Evolutionary conservation across 2,329 filamentous ascomycete species (phyloP), one percentile per base, ranked within the genome.

Genomic region (Clonostachys rosea): DNA sequence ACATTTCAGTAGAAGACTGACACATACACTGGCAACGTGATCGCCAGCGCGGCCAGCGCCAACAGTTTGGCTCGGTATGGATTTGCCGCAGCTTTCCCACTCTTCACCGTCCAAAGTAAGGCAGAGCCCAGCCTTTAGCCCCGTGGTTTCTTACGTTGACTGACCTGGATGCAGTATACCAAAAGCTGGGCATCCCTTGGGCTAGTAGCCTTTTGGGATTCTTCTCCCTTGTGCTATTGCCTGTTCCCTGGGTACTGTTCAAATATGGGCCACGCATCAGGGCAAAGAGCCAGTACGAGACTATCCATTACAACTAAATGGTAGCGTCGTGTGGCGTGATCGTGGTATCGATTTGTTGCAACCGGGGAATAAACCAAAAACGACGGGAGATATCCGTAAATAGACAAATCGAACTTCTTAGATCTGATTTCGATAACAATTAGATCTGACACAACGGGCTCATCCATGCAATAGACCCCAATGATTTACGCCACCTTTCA

Each of bases 91-190:
- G 74, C 69, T 0, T 85, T 86, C 46, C 82, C 82, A 0, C 58
- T 86, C 0, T 85, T 85, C 51, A 76, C 78, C 0, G 62, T 84
- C 1, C 78, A 81, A 49, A 78, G 73, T 76, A 55, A 59, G 71
- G 2, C n/a, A 17, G 36, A 7, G 12, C 34, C 11, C 8, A 45
- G 13, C 2, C 12, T n/a, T 45, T 4, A 18, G 1, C 6, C 3
- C 14, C 5, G 4, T 39, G 2, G 1, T n/a, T 39, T 5, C 36
- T 39, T 8, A 9, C 1, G n/a, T 7, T 8, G 16, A 18, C 48
- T 1, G 24, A 30, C 24, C 10, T 30, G 24, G 24, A 8, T 14
- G 0, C 9, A 72, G 69, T 76, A 68, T 76, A 73, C 40, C 47
- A 60, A 6, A 61, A 55, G 5, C 54, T 78, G 12, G 71, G 71